These are phyloP conservation scores for Pseudogymnoascus sp. DNA, from an alignment of 2,329 filamentous ascomycete genomes.

Conservation along the genomic window DNA sequence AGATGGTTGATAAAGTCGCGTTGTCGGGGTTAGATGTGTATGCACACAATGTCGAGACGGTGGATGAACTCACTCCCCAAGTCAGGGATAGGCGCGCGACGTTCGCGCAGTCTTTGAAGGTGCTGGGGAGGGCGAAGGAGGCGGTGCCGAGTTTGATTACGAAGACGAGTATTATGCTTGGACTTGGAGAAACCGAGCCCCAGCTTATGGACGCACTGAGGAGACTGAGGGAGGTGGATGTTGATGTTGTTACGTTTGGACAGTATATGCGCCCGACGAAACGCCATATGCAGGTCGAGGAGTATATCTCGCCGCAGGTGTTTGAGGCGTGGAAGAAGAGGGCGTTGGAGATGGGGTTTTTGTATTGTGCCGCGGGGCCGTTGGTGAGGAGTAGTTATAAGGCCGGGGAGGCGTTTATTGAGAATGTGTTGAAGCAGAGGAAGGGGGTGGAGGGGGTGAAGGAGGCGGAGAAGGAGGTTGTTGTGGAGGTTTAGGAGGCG, in stretches of 20 bases:
- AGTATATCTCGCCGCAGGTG: conserved; percentile 83
- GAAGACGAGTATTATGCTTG: conserved; percentile 98
- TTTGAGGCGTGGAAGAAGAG: conserved; percentile 89
- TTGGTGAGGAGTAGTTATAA: conserved; percentile 94
- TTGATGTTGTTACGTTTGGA: conserved; percentile 97
- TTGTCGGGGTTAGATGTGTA: conserved; percentile 88
- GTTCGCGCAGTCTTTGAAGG: conserved; percentile 74
- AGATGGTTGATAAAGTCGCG: conserved; percentile 80
- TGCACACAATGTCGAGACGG: conserved; percentile 94
- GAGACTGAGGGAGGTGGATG: conserved; percentile 65
- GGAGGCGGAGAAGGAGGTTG: not conserved
- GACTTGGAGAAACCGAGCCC: conserved; percentile 82
- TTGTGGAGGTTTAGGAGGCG: not conserved
- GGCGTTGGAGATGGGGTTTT: conserved; percentile 87
- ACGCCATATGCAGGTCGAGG: conserved; percentile 91
- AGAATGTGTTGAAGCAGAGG: conserved; percentile 66
- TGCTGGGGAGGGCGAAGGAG: conserved; percentile 74
- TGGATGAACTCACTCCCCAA: conserved; percentile 79
- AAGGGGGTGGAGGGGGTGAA: conserved; percentile 9
- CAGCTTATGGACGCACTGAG: conserved; percentile 72
- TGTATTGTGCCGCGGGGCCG: conserved; percentile 92
- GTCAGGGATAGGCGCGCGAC: conserved; percentile 85
- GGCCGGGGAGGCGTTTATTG: conserved; percentile 95
- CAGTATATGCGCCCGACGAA: conserved; percentile 99
- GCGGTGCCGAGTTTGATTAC: conserved; percentile 72